Conservation (phyloP, 1,284 basidiomycete genomes). For the Cryptococcus amylolentus region DNA sequence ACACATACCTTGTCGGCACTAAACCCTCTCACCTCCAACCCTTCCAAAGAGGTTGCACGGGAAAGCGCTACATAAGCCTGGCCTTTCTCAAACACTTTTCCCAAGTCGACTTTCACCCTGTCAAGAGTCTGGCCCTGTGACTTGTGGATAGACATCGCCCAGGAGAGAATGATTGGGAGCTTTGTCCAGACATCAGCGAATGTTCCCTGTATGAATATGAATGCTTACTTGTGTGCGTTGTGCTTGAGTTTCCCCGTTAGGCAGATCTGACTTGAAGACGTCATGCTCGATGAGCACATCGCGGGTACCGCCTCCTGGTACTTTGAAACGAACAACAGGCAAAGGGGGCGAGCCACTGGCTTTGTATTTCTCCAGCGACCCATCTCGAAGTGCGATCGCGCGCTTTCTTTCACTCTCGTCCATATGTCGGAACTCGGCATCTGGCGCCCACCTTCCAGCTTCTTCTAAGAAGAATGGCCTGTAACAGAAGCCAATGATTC, state of each 20-base stretch:
- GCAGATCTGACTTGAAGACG: conserved; percentile 77
- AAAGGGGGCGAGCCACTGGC: conserved; percentile 48
- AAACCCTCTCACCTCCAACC: conserved; percentile 86
- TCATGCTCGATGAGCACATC: conserved; percentile 67
- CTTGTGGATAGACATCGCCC: conserved; percentile 95
- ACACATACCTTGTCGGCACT: conserved; percentile 66
- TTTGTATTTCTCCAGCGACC: conserved; percentile 30
- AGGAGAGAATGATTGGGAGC: conserved; percentile 80
- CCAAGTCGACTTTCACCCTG: conserved; percentile 52
- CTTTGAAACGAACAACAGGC: conserved; percentile 73
- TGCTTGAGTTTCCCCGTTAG: conserved; percentile 75
- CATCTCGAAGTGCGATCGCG: conserved; percentile 44
- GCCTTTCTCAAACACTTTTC: conserved; percentile 74
- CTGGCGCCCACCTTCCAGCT: conserved; percentile 28
- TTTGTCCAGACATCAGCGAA: conserved; percentile 32
- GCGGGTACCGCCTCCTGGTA: conserved; percentile 57
- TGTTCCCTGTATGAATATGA: background rate
- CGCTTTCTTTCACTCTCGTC: conserved; percentile 44
- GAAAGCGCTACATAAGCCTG: conserved; percentile 90
- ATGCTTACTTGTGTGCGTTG: conserved; percentile 62
- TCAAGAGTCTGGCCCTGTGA: conserved; percentile 73
- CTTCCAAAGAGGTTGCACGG: conserved; percentile 85
- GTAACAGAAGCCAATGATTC: conserved; percentile 62
- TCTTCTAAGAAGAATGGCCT: conserved; percentile 30
- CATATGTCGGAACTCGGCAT: conserved; percentile 13